Conservation (phyloP, 495 filamentous ascomycete genomes). For the Hyaloscypha variabilis region DNA sequence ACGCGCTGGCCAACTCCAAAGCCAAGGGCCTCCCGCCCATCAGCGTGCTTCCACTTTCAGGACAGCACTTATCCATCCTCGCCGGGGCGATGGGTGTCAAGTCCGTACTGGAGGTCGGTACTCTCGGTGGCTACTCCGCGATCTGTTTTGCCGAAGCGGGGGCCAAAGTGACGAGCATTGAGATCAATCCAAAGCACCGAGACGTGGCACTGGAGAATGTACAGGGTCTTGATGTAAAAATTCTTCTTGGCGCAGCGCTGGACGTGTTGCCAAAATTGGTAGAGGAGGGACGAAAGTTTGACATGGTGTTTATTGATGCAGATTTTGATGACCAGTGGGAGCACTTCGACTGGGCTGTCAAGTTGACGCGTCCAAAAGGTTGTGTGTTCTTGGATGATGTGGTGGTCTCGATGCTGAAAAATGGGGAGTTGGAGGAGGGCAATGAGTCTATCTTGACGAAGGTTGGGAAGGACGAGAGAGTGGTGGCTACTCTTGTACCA, state of each 20-base stretch:
- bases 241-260: slow-evolving; percentile 46
- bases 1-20: too few species aligned
- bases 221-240: slow-evolving; percentile 40
- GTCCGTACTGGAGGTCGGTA: slow-evolving; percentile 53
- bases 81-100: too few species aligned
- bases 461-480: slow-evolving; percentile 44
- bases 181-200: slow-evolving; percentile 41
- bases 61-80: too few species aligned
- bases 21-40: too few species aligned
- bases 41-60: too few species aligned
- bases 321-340: slow-evolving; percentile 48
- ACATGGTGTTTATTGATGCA: slow-evolving; percentile 56
- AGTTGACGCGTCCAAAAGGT: slow-evolving; percentile 36
- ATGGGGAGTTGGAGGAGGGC: slow-evolving; percentile 24
- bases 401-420: slow-evolving; percentile 37
- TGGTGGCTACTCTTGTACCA: slow-evolving; percentile 48
- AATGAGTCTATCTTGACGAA: slow-evolving; percentile 39
- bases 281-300: slow-evolving; percentile 45
- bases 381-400: slow-evolving; percentile 53
- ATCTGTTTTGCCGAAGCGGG: slow-evolving; percentile 52
- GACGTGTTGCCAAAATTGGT: slow-evolving; percentile 45
- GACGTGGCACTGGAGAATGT: slow-evolving; percentile 49
- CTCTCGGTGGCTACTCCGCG: slow-evolving; percentile 52
- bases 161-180: slow-evolving; percentile 49
- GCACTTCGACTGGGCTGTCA: slow-evolving; percentile 51